A percentile compares a stretch with the other conserved stretches of the same genome.
phyloP scores from a whole-genome alignment of 148 eudicot genomes.

The Vaccinium vitisidaea region DNA sequence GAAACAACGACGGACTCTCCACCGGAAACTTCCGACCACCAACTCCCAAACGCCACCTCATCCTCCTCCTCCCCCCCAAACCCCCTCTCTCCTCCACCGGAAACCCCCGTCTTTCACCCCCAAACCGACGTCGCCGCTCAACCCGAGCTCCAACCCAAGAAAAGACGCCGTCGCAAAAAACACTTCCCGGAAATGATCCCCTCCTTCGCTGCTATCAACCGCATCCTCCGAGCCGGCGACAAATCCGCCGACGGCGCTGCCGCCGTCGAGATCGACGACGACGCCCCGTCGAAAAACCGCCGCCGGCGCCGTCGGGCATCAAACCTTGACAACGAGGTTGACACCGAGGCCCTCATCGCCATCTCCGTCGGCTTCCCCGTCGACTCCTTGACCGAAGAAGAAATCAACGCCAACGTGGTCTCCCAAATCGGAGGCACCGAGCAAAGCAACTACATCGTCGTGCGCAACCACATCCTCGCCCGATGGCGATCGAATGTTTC shows the following conservation, averaged over 20 bases:
- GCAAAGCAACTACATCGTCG: constrained; percentile 62
- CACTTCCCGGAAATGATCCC: constrained; percentile 67
- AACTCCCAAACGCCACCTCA: constrained; percentile 23
- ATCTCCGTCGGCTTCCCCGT: constrained; percentile 89
- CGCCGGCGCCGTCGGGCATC: constrained; percentile 49
- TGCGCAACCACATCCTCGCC: constrained; percentile 70
- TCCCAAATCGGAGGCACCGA: constrained; percentile 44
- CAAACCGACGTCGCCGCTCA: constrained; percentile 24
- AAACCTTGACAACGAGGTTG: constrained; percentile 44
- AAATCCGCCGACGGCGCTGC: constrained; percentile 19
- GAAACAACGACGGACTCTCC: constrained; percentile 10
- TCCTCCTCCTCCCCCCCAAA: constrained; percentile 39
- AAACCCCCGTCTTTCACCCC: constrained; percentile 11
- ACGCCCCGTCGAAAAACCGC: constrained; percentile 29
- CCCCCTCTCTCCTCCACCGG: constrained; percentile 34
- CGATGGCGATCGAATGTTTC: constrained; percentile 73
- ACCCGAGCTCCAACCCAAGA: constrained; percentile 30
- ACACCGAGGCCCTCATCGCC: constrained; percentile 77
- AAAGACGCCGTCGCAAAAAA: constrained; percentile 74
- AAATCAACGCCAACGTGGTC: constrained; percentile 66
- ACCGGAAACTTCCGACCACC: constrained; percentile 10
- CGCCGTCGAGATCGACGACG: constrained; percentile 14
- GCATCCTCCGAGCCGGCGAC: constrained; percentile 59
- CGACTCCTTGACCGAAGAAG: constrained; percentile 86
- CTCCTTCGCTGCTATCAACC: constrained; percentile 41